Evolutionary conservation across 2,329 filamentous ascomycete genomes (phyloP), one percentile per base, ranked within the genome.

Genomic region (Colletotrichum liriopes): DNA sequence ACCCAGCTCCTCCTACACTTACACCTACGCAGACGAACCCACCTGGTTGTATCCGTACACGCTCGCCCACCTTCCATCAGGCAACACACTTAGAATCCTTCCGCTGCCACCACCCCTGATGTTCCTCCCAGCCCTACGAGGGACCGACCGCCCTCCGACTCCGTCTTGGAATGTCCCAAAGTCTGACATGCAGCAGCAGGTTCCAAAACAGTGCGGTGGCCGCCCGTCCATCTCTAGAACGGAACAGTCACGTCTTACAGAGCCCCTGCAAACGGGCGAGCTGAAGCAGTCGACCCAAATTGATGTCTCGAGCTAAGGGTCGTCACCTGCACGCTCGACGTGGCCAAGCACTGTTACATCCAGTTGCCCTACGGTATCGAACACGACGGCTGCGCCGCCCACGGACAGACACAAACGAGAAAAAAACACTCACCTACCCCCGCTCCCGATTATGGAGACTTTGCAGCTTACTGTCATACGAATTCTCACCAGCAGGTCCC

Each of bases 51-150:
- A n/a, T 35, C 45, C 35, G 43, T 49, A 49, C 47, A 41, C 45
- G 45, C 52, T 37, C 49, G 37, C 41, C 47, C 29, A 54, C 32
- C 35, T 37, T 14, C 23, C 54, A 72, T 32, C 61, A 65, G 70
- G 26, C 58, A 23, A 54, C 39, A 59, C 45, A 64, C 70, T 63
- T 49, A 60, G 59, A 65, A 73, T 73, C 71, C 71, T 73, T 71
- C 67, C 71, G 71, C 71, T 71, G 61, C 71, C 71, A 66, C 55
- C 67, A 66, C 55, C 67, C 65, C 61, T 47, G 47, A 43, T 56
- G 16, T 66, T 73, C 65, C 69, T 66, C 45, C 70, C 70, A 73
- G 70, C 70, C 70, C 70, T 73, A 73, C 66, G 60, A 71, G 60
- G 66, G 45, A 61, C 67, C 55, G 47, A 55, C 67, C 67, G 32